phyloP scores from a whole-genome alignment of 441 rosid species.

The Pelargonium myrrhifolium region DNA sequence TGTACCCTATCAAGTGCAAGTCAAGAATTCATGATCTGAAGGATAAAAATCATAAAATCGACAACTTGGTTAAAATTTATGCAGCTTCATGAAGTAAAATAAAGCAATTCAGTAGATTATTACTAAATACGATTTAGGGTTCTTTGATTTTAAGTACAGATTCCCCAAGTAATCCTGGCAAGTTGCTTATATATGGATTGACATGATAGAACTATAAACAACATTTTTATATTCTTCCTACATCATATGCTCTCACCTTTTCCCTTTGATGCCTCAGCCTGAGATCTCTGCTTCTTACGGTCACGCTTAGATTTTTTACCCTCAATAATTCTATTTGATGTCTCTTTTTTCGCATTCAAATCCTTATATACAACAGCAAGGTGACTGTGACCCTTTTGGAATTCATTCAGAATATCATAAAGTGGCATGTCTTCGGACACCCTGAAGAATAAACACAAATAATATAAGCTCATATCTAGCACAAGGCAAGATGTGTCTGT shows the following conservation, averaged over 20 bases:
- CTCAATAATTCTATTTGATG: conserved; percentile 20
- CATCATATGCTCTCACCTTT: background rate
- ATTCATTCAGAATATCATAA: conserved; percentile 71
- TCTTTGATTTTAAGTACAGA: background rate
- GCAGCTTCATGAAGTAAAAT: too few relatives aligned
- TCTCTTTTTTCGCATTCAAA: conserved; percentile 28
- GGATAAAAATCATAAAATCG: too few relatives aligned
- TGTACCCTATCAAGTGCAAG: too few relatives aligned
- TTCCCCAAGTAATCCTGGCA: background rate
- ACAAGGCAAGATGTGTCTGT: background rate
- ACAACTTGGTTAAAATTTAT: too few relatives aligned
- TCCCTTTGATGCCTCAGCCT: background rate
- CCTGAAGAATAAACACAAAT: background rate
- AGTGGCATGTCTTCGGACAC: conserved; percentile 37
- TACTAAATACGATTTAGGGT: background rate
- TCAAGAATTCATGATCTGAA: too few relatives aligned
- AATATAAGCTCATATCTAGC: background rate
- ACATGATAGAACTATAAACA: background rate
- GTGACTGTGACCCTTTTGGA: conserved; percentile 78
- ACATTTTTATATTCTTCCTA: background rate
- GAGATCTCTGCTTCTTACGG: background rate
- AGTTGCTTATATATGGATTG: background rate
- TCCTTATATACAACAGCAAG: conserved; percentile 64
- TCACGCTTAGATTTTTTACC: conserved; percentile 30
- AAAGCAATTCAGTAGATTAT: too few relatives aligned